Base-by-base conservation (phyloP, 306 rosid genomes). In the Argentina anserina region DNA sequence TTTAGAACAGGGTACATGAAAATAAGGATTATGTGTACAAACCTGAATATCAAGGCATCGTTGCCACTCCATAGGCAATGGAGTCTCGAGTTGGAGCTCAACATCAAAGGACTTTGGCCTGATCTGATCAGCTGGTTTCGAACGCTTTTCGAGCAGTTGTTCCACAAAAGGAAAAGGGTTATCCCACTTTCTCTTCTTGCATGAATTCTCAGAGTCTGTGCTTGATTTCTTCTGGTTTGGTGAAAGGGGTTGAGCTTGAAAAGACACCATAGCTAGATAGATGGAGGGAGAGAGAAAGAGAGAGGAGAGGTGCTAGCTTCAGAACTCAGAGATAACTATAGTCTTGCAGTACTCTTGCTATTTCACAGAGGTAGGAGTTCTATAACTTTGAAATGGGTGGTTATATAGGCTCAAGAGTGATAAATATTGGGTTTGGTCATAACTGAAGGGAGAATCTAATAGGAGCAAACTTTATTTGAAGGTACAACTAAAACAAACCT, bases 1-100 rank as follows among this genome's bases (percentile, higher is more conserved):
- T 25, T 12, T 7, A 15, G 29, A 56, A 4, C 11, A 15, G 3
- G 17, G 37, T 6, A 6, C 17, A 14, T 29, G 36, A 56, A 18
- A 58, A 28, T 15, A 28, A 12, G 15, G 23, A 23, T 52, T 17
- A 15, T 34, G 4, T 39, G 20, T 37, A 46, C 8, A 9, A 83
- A 94, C 99, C 95, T 90, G 88, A 84, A 94, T 79, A 74, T 81
- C 87, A 45, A 92, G 88, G 78, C 91, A 86, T 76, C 87, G 83
- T 79, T 86, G 91, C 97, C 95, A 88, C 72, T 91, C 87, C 23
- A 83, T 78, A 78, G 97, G 84, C 39, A 90, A 77, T 5, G 90
- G 86, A 66, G 87, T 85, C 37, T 92, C 86, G 1, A 85, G 87
- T 23, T 81, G 86, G 53, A 86, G 90, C 69, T 83, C 92, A 4